Evolutionary conservation across 139 green algal genomes (phyloP), one percentile per base, ranked within the genome.

Genomic region (Auxenochlorella pyrenoidosa): DNA sequence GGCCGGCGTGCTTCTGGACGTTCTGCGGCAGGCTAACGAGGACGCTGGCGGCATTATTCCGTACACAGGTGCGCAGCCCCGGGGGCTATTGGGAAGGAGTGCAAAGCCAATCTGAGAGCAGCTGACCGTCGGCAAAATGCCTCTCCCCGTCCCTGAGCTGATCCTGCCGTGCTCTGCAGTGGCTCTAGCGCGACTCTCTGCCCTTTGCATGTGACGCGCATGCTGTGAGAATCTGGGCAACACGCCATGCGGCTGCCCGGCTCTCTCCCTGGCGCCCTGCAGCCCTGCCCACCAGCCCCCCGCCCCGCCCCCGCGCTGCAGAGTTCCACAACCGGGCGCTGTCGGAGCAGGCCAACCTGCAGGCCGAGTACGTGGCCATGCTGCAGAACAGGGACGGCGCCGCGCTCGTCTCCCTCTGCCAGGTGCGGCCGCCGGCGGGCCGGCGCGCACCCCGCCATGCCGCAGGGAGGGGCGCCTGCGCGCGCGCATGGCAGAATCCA

Each of bases 311-410:
- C n/a, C n/a, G n/a, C 22, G 13, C 43, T 38, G 43, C 75, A 40
- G 91, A 96, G 87, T 95, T 96, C 75, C 63, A 91, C 87, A 91
- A 88, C 77, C 73, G 40, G 30, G 24, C 32, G 30, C 84, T 88
- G 38, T 84, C 73, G 21, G 84, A 88, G 73, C 73, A 83, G 24
- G 73, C 73, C 54, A 65, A 88, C 59, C 84, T 96, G 65, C 88
- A 88, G 51, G 82, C 88, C n/a, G 94, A 97, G 84, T 97, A 96
- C 85, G 65, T 90, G 51, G 34, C 59, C 26, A 94, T 91, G 92
- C 71, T 86, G 77, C 86, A 88, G 41, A 65, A 85, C 51, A 60
- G 30, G 26, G 51, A 90, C 28, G 65, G 72, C 44, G 18, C 4
- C 6, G 36, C 58, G 1, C 73, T 94, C 28, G 59, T 88, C 47